Base-by-base conservation (phyloP, 2,329 filamentous ascomycete genomes). In the Neopestalotiopsis sp. region DNA sequence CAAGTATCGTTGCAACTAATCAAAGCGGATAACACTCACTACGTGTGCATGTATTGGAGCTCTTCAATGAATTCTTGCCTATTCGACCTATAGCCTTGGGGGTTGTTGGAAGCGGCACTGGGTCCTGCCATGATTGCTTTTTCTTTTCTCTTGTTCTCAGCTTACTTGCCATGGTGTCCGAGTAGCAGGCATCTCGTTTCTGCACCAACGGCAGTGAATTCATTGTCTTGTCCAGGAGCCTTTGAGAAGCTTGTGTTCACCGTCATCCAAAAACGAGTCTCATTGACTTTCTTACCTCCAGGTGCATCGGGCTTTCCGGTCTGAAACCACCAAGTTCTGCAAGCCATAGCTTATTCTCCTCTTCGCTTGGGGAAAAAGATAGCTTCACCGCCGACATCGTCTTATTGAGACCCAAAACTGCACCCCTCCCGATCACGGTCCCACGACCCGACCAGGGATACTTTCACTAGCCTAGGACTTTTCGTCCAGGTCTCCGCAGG, bases 381-480 rank as follows among this genome's bases (percentile, higher is more conserved):
- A 52, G 45, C 45, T 52, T 52, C 45, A 52, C 45, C 45, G 45
- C 45, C 45, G 45, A 52, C 45, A 52, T 24, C 20, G 45, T 52
- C 45, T 52, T 20, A 17, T 52, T 20, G 45, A 17, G n/a, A 52
- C 45, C 45, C 14, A 62, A 34, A 62, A 5, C 30, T 10, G 40
- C 30, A 40, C 4, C 24, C 24, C 57, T 59, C 45, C n/a, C 45
- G 45, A 52, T 52, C 45, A 52, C 30, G 57, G 59, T 62, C 59
- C 59, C 34, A 17, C 59, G 14, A 20, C 61, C 34, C n/a, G 20
- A 28, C 40, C 34, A 20, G 40, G 34, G 20, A 49, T 40, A 52
- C 12, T 28, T 10, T 24, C 61, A 24, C 42, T 64, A 64, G 61
- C 40, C 61, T 64, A 64, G 61, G 61, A 64, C 61, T 64, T 64